Base-by-base conservation (phyloP, 208 protist species). In the Acanthamoeba sp. region DNA sequence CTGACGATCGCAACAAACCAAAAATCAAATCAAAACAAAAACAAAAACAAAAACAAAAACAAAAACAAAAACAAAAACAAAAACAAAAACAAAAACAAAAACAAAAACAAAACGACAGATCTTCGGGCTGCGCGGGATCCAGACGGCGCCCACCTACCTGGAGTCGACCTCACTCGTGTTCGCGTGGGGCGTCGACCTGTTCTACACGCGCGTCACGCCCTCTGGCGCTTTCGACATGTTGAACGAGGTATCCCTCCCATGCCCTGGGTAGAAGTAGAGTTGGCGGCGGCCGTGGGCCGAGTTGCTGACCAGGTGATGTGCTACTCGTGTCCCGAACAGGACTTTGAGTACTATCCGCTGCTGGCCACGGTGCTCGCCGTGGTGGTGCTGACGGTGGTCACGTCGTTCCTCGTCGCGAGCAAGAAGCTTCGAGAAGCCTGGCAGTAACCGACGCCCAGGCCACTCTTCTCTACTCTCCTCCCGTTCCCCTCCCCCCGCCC, bases 131-230 rank as follows among this genome's bases (percentile, higher is more conserved):
- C 59, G 69, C 16, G 59, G 36, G 2, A 95, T 96, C 24, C 45
- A 40, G 22, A 95, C 94, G 22, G 52, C 38, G 24, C 71, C 93
- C 22, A 94, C 95, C 32, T 59, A 45, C 66, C 55, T 96, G 52
- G 95, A 96, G 78, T 96, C 95, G 40, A 96, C 95, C 2, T 93
- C 88, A 7, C 10, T 96, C 1, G 14, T 96, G 34, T 94, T 96
- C n/a, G 18, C 95, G 1, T 78, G 22, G 34, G 95, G 95, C 57
- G 12, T 95, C 9, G 95, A 96, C 91, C 12, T 96, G 9, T 96
- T 96, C 32, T 95, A 42, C 85, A 59, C 94, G 2, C 48, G 91
- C 24, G 94, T 94, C 38, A 38, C 95, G 36, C 91, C 94, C 20
- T 95, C 94, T 0, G 55, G 45, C 14, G 48, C 76, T 16, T 96